Evolutionary conservation across 495 filamentous ascomycete species (phyloP).

Genomic region (Pyrenula aspistea): DNA sequence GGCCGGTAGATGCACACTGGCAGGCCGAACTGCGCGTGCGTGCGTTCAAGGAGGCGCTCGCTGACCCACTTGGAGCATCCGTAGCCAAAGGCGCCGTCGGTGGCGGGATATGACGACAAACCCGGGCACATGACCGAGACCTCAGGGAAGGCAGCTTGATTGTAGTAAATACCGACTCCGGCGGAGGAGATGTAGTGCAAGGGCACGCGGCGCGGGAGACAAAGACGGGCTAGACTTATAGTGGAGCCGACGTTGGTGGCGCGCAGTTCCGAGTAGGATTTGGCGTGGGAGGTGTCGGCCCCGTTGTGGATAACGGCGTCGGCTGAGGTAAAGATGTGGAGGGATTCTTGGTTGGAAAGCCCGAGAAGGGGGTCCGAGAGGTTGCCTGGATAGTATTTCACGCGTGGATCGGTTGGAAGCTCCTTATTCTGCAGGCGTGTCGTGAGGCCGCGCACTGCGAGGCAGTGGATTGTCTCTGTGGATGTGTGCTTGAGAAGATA

Average conservation of each 20-base stretch:
- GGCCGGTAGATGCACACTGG: background rate
- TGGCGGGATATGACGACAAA: too few relatives aligned
- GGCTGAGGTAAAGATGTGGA: background rate
- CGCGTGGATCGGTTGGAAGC: background rate
- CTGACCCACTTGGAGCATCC: background rate
- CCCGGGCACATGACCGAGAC: background rate
- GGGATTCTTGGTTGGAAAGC: background rate
- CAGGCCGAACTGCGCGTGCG: constrained; percentile 9
- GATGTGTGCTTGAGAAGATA: background rate
- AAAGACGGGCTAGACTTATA: background rate
- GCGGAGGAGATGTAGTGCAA: background rate
- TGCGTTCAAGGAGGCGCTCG: constrained; percentile 4
- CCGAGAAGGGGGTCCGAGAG: background rate
- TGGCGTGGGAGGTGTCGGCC: background rate
- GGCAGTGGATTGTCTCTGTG: constrained; percentile 14
- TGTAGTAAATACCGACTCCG: background rate
- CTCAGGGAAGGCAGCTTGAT: background rate
- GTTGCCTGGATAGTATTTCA: background rate
- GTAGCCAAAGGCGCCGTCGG: background rate
- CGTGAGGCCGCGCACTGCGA: too few relatives aligned
- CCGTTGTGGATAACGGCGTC: background rate
- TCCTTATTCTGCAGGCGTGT: too few relatives aligned
- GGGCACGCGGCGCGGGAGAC: background rate
- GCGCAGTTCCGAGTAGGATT: background rate
- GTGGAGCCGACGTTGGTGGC: background rate